Percentiles rank a stretch among this genome's conserved stretches.
These are phyloP conservation scores for Neofusicoccum kwambonambiense DNA, from an alignment of 2,329 filamentous ascomycete genomes.

Conservation along the genomic window DNA sequence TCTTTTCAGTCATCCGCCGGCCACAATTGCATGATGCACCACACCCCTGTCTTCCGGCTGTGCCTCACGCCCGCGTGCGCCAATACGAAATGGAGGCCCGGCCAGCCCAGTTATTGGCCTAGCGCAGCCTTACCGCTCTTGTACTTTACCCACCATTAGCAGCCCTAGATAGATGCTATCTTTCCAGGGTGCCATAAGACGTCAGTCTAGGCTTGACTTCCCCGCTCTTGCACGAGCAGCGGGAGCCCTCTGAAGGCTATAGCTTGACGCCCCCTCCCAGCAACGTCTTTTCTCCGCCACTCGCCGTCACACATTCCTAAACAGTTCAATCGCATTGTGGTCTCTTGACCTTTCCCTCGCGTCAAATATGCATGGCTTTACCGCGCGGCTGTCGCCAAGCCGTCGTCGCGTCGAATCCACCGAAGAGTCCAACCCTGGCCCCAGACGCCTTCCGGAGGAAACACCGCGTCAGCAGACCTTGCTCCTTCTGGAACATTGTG, in stretches of 20 bases:
- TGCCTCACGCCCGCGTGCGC: neutral
- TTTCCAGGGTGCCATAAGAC: neutral
- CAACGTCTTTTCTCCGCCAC: no score
- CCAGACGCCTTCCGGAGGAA: neutral
- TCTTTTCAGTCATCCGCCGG: neutral
- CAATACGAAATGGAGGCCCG: neutral
- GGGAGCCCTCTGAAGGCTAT: neutral
- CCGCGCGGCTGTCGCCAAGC: neutral
- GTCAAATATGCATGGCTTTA: neutral
- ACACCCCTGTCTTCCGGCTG: neutral
- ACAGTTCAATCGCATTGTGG: no score
- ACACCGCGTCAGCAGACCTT: neutral
- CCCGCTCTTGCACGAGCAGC: neutral
- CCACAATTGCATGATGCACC: neutral
- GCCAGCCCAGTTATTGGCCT: neutral
- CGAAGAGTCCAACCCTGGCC: neutral
- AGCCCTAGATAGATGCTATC: neutral
- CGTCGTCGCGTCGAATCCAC: no score
- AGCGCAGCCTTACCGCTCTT: neutral
- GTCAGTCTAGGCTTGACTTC: neutral
- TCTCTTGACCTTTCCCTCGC: no score
- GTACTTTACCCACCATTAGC: neutral
- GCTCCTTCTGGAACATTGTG: neutral
- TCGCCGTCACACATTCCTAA: no score
- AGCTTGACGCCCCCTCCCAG: no score